Percentiles rank a stretch among this genome's conserved stretches.
Conservation (phyloP, 2,329 filamentous ascomycete species). For the Xylariales sp. region DNA sequence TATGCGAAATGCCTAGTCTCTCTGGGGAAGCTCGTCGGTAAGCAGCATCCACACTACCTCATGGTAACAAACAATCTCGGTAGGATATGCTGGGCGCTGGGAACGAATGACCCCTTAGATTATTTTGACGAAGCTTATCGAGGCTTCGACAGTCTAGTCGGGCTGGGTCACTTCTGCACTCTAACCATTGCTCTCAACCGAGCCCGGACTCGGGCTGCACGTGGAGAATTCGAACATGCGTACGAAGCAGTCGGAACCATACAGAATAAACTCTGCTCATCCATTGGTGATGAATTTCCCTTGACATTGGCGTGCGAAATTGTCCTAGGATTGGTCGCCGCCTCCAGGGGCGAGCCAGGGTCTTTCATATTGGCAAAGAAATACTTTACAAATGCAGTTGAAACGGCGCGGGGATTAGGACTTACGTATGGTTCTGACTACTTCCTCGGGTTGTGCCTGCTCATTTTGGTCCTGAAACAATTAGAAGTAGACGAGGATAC, state of each 20-base stretch:
- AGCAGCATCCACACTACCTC: constrained; percentile 15
- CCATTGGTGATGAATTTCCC: neutral
- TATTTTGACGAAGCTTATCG: constrained; percentile 15
- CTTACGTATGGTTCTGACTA: constrained; percentile 12
- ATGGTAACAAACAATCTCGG: constrained; percentile 19
- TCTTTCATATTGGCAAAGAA: neutral
- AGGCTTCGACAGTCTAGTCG: constrained; percentile 7
- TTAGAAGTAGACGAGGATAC: neutral
- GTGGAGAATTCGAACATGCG: constrained; percentile 9
- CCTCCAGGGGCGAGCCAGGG: neutral
- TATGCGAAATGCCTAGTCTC: constrained; percentile 5
- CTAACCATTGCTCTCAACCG: constrained; percentile 11
- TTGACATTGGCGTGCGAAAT: neutral
- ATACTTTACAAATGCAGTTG: neutral
- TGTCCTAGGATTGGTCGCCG: neutral
- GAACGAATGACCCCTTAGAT: neutral
- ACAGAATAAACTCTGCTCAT: neutral
- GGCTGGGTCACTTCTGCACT: constrained; percentile 15
- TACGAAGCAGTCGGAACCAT: neutral
- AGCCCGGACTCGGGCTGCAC: neutral
- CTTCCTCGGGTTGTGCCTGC: constrained; percentile 12
- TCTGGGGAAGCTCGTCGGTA: neutral
- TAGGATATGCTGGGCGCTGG: neutral
- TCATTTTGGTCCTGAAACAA: constrained; percentile 8
- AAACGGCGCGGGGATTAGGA: neutral